Conservation (phyloP, 306 rosid species). For the Argentina anserina region DNA sequence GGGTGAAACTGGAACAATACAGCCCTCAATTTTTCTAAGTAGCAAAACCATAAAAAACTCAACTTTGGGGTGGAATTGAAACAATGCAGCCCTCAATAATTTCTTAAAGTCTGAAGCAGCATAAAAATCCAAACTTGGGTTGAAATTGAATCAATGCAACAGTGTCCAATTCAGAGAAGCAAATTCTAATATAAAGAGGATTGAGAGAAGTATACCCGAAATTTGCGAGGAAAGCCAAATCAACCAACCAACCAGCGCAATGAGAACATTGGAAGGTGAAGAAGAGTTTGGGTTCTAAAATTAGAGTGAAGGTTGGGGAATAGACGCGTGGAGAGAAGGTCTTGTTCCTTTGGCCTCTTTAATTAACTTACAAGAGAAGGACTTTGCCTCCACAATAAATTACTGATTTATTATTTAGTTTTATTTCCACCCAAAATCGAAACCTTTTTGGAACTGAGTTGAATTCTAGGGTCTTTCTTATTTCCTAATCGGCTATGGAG, state of each 20-base stretch:
- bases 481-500: not conserved
- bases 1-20: not conserved
- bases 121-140: not conserved
- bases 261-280: slow-evolving; percentile 6
- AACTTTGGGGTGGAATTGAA: not conserved
- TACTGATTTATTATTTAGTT: not conserved
- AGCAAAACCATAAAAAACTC: not conserved
- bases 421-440: not conserved
- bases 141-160: slow-evolving; percentile 1
- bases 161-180: not conserved
- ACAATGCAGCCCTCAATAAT: not conserved
- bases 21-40: not conserved
- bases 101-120: not conserved
- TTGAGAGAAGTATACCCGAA: not conserved
- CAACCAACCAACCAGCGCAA: slow-evolving; percentile 12
- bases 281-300: slow-evolving; percentile 8
- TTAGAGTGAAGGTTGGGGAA: slow-evolving; percentile 10
- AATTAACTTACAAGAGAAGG: not conserved
- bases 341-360: not conserved
- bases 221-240: not conserved
- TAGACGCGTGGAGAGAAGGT: slow-evolving; percentile 20
- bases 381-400: not conserved
- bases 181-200: not conserved
- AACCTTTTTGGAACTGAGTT: not conserved
- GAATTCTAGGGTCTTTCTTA: not conserved